Evolutionary conservation across 345 rosid species (phyloP).

Genomic region (Populus euphratica): DNA sequence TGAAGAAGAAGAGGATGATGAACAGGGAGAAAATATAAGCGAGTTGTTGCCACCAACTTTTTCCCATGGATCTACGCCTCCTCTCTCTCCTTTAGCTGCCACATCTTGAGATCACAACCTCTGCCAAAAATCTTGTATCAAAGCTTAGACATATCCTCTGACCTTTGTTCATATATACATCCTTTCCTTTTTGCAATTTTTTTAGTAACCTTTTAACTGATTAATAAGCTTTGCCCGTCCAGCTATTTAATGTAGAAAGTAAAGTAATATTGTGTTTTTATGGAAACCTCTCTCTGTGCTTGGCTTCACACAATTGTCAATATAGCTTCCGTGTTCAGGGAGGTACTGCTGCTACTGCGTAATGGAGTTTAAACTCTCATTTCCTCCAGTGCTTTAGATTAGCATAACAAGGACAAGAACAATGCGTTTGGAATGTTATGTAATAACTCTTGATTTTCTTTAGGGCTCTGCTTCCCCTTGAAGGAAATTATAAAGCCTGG

Average conservation of each 20-base stretch:
- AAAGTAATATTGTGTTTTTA: slow-evolving; percentile 26
- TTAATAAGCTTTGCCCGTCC: slow-evolving; percentile 6
- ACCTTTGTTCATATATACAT: slow-evolving; percentile 31
- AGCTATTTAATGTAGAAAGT: slow-evolving; percentile 29
- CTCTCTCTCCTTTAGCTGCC: slow-evolving; percentile 48
- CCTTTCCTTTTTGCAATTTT: slow-evolving; percentile 14
- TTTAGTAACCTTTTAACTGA: slow-evolving; percentile 1
- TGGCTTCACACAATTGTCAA: neutral
- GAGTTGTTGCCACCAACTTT: slow-evolving; percentile 24
- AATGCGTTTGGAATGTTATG: neutral
- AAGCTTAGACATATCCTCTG: slow-evolving; percentile 32
- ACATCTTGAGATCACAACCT: slow-evolving; percentile 38
- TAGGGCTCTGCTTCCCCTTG: neutral
- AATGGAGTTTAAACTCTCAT: neutral
- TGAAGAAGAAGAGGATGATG: slow-evolving; percentile 55
- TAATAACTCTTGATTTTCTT: neutral
- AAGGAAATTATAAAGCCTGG: neutral
- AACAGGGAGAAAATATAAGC: slow-evolving; percentile 22
- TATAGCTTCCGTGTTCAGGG: neutral
- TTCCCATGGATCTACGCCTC: slow-evolving; percentile 34
- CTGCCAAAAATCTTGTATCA: slow-evolving; percentile 4
- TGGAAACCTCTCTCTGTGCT: neutral
- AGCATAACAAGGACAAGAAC: neutral
- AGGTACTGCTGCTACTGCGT: neutral
- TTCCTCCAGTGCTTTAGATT: neutral